These are phyloP conservation scores for Pachysandra terminalis DNA, from an alignment of 164 flowering plant genomes.

Conservation along the genomic window DNA sequence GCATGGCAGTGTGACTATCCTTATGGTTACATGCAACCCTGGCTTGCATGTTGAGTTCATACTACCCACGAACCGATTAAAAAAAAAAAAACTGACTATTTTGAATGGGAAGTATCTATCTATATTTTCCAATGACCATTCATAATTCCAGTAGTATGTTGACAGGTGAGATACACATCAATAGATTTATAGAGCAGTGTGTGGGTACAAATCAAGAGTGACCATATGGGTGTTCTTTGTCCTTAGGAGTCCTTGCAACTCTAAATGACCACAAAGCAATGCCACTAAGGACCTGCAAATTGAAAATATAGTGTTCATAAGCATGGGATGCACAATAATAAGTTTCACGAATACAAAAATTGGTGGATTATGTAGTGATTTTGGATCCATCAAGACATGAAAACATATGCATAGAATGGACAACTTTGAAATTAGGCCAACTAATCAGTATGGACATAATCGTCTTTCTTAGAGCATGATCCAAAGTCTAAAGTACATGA, in stretches of 20 bases:
- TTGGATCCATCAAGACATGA: no score
- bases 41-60: no score
- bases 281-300: slow-evolving; percentile 84
- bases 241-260: slow-evolving; percentile 86
- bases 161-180: slow-evolving; percentile 19
- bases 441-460: no score
- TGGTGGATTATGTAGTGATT: not conserved
- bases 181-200: slow-evolving; percentile 28
- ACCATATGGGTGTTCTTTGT: slow-evolving; percentile 99
- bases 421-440: no score
- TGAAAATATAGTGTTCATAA: slow-evolving; percentile 8
- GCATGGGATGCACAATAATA: not conserved
- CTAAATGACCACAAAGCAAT: slow-evolving; percentile 78
- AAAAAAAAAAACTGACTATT: no score
- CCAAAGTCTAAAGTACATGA: no score
- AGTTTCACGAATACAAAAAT: not conserved
- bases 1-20: no score
- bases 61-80: no score
- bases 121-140: not conserved
- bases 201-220: slow-evolving; percentile 53
- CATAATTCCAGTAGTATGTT: not conserved
- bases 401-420: no score
- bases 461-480: no score
- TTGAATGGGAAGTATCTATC: not conserved
- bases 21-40: no score